Conservation (phyloP, 495 filamentous ascomycete species). For the Penicilliopsis zonata region DNA sequence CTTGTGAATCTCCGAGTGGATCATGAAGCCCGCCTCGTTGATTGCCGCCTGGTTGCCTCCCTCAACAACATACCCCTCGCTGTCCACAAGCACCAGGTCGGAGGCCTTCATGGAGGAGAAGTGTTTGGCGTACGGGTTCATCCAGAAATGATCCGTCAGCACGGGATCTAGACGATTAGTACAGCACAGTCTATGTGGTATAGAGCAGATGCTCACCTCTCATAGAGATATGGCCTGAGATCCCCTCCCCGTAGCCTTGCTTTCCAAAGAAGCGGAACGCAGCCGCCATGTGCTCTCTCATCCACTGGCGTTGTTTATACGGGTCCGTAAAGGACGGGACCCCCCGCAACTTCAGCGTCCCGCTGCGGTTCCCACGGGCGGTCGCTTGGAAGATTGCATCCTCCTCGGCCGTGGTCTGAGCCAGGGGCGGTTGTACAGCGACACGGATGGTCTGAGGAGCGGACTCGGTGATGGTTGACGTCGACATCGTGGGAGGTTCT, state of each 20-base stretch:
- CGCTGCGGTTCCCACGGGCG: constrained; percentile 27
- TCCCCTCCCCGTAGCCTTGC: constrained; percentile 57
- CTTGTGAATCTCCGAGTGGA: constrained; percentile 44
- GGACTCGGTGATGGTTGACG: background rate
- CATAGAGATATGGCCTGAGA: constrained; percentile 52
- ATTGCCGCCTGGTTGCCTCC: constrained; percentile 38
- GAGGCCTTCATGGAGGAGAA: constrained; percentile 40
- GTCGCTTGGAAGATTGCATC: constrained; percentile 20
- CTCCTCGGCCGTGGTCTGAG: background rate
- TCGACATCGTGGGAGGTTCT: too few species aligned
- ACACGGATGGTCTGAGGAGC: background rate
- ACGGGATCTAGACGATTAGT: constrained; percentile 29
- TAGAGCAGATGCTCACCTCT: constrained; percentile 15
- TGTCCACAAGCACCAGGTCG: constrained; percentile 39
- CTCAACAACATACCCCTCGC: constrained; percentile 33
- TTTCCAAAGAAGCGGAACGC: constrained; percentile 64
- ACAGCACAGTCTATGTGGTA: constrained; percentile 4
- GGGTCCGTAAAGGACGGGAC: constrained; percentile 48
- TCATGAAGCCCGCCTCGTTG: constrained; percentile 61
- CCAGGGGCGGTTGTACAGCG: too few species aligned
- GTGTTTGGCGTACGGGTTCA: constrained; percentile 50
- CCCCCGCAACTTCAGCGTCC: constrained; percentile 34
- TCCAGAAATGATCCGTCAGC: constrained; percentile 51
- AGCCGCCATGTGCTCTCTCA: constrained; percentile 60
- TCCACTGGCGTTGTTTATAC: constrained; percentile 50